Evolutionary conservation across 2,329 filamentous ascomycete genomes (phyloP).

Genomic region (Penicillium decumbens): DNA sequence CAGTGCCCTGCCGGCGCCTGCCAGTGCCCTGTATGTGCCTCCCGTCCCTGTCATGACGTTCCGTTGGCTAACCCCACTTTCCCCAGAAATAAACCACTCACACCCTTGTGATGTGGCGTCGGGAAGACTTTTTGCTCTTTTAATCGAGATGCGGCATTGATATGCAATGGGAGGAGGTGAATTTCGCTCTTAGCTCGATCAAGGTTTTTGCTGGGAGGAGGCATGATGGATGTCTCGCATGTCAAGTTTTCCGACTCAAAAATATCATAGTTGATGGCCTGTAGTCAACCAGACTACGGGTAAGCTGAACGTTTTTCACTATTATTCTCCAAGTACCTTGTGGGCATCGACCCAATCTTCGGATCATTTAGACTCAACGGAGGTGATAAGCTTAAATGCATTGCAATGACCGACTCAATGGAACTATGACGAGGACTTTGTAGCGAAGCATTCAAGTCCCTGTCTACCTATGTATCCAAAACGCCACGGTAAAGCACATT

Average conservation of each 20-base stretch:
- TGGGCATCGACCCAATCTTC: slow-evolving; percentile 17
- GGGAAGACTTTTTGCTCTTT: slow-evolving; percentile 1
- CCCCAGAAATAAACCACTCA: slow-evolving; percentile 22
- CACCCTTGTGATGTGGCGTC: background rate
- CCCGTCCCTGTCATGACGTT: background rate
- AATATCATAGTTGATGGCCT: slow-evolving; percentile 6
- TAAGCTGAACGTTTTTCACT: slow-evolving; percentile 17
- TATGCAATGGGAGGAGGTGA: background rate
- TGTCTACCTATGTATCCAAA: too few relatives aligned
- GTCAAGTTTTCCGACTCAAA: slow-evolving; percentile 2
- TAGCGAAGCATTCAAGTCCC: background rate
- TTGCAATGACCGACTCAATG: slow-evolving; percentile 1
- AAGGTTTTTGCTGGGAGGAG: background rate
- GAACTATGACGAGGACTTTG: background rate
- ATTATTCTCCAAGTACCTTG: slow-evolving; percentile 20
- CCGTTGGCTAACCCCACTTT: slow-evolving; percentile 9
- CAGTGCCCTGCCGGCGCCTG: slow-evolving; percentile 40
- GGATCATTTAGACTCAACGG: slow-evolving; percentile 9
- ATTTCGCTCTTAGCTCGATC: background rate
- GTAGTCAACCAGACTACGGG: slow-evolving; percentile 8
- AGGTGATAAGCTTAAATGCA: slow-evolving; percentile 8
- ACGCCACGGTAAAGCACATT: background rate
- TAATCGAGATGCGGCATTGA: background rate
- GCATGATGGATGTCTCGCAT: background rate
- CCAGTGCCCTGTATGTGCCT: slow-evolving; percentile 38